A percentile compares a stretch with the other conserved stretches of the same genome.
Conservation (phyloP, 129 eudicot genomes). For the Escallonia herrerae region DNA sequence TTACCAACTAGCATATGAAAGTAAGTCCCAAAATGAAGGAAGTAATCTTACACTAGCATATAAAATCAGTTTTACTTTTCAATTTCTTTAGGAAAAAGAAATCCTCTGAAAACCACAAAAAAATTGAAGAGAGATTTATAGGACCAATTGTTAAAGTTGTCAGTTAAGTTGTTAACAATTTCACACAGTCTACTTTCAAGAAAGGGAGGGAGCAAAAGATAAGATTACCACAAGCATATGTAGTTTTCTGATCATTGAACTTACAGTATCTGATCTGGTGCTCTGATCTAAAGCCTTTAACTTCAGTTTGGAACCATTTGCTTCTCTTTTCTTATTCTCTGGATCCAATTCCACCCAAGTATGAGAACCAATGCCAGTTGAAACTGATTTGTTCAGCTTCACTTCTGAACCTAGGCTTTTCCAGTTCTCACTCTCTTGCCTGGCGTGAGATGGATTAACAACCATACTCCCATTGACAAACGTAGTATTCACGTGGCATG, state of each 20-base stretch:
- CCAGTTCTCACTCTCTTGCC: slow-evolving; percentile 21
- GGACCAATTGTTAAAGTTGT: too few species aligned
- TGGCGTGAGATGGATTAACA: slow-evolving; percentile 6
- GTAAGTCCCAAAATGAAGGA: too few species aligned
- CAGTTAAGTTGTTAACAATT: too few species aligned
- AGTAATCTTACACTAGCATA: too few species aligned
- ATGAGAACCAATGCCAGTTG: slow-evolving; percentile 36
- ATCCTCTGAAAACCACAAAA: too few species aligned
- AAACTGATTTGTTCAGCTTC: slow-evolving; percentile 12
- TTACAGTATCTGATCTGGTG: slow-evolving; percentile 21
- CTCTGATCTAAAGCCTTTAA: slow-evolving; percentile 10
- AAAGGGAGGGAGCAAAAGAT: too few species aligned
- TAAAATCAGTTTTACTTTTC: too few species aligned
- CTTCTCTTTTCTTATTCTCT: slow-evolving; percentile 25
- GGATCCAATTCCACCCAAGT: slow-evolving; percentile 41
- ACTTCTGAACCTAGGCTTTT: slow-evolving; percentile 17
- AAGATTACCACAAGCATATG: too few species aligned
- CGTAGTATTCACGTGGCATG: slow-evolving; percentile 1
- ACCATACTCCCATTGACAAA: not conserved
- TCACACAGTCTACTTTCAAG: too few species aligned
- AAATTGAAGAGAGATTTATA: too few species aligned
- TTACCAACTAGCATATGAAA: too few species aligned
- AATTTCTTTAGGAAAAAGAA: too few species aligned
- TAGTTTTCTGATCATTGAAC: not conserved
- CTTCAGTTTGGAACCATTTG: slow-evolving; percentile 6